Percentiles rank a stretch among this genome's conserved stretches.
Conservation (phyloP, 306 rosid genomes). For the Ormosia emarginata region DNA sequence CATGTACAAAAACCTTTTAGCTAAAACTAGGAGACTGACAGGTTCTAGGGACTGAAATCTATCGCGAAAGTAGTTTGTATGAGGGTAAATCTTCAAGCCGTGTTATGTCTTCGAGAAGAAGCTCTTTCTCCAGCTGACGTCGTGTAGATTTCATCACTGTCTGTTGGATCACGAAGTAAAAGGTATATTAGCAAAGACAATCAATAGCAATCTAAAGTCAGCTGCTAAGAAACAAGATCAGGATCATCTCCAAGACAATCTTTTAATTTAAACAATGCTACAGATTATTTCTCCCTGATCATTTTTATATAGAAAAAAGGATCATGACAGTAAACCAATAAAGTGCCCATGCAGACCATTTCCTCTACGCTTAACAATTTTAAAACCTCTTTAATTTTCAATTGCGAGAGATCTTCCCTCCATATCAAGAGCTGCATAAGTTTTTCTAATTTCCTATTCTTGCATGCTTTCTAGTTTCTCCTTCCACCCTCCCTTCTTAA, state of each 20-base stretch:
- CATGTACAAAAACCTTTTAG: conserved; percentile 45
- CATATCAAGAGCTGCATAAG: neutral
- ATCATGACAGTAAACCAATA: neutral
- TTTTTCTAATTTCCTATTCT: neutral
- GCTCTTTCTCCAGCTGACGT: conserved; percentile 69
- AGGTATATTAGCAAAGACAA: neutral
- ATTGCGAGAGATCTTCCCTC: neutral
- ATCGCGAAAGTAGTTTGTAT: conserved; percentile 52
- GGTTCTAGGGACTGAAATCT: conserved; percentile 11
- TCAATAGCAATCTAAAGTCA: neutral
- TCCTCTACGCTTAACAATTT: neutral
- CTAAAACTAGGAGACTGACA: neutral
- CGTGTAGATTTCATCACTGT: conserved; percentile 77
- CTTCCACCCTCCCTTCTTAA: neutral
- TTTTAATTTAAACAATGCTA: neutral
- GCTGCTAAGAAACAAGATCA: conserved; percentile 15
- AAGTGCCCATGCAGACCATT: neutral
- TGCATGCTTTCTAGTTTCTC: neutral
- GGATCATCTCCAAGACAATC: neutral
- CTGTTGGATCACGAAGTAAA: conserved; percentile 26
- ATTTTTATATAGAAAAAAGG: neutral
- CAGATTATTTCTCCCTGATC: neutral
- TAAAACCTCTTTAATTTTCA: neutral
- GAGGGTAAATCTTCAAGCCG: conserved; percentile 69
- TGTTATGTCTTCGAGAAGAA: conserved; percentile 47